Evolutionary conservation across 1,284 basidiomycete species (phyloP).

Genomic region (Gomphus sp.): DNA sequence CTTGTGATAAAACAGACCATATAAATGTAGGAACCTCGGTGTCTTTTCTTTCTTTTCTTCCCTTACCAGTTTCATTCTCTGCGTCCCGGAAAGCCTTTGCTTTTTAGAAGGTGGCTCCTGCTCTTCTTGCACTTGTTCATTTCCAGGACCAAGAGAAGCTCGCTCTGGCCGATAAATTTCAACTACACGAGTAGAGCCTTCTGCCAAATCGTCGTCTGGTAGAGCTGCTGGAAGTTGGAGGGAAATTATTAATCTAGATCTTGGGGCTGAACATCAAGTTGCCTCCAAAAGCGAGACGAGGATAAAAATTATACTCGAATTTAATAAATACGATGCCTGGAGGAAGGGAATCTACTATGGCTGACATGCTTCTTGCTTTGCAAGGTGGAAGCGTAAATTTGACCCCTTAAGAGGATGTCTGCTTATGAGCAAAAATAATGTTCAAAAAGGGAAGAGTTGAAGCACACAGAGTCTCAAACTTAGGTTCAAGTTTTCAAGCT

Average conservation of each 20-base stretch:
- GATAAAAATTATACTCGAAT: slow-evolving; percentile 45
- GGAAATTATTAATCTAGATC: slow-evolving; percentile 50
- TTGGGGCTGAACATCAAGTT: background rate
- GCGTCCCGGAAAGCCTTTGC: slow-evolving; percentile 21
- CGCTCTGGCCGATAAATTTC: slow-evolving; percentile 18
- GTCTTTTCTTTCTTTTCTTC: slow-evolving; percentile 56
- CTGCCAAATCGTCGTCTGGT: slow-evolving; percentile 72
- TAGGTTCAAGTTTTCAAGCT: no score
- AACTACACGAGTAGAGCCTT: slow-evolving; percentile 43
- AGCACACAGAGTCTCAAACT: no score
- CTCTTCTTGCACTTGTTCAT: slow-evolving; percentile 10
- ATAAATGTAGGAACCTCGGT: slow-evolving; percentile 33
- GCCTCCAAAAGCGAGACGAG: background rate
- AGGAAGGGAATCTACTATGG: slow-evolving; percentile 1
- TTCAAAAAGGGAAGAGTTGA: no score
- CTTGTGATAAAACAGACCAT: no score
- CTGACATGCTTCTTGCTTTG: background rate
- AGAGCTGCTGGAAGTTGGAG: slow-evolving; percentile 22
- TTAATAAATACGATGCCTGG: slow-evolving; percentile 69
- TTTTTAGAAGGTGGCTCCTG: slow-evolving; percentile 14
- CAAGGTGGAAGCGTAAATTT: background rate
- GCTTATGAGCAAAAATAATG: no score
- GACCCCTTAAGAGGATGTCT: background rate
- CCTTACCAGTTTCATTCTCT: slow-evolving; percentile 39
- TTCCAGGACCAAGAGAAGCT: slow-evolving; percentile 19